Conservation (phyloP, 768 basidiomycete genomes). For the Strobilomyces dryophilus region DNA sequence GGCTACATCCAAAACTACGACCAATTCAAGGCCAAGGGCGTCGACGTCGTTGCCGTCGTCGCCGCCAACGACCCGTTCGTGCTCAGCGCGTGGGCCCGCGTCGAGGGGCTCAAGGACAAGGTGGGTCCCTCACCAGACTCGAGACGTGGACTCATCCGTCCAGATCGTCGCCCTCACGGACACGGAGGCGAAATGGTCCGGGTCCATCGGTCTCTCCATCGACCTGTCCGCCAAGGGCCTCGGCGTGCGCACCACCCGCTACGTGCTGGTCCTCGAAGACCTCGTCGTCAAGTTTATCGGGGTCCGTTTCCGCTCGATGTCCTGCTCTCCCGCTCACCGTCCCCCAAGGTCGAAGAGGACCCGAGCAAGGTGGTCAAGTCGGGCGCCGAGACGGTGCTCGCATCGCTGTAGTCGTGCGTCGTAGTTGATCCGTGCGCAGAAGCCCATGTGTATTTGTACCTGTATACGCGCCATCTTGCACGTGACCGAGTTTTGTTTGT, state of each 20-base stretch:
- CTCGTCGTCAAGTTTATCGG: conserved; percentile 64
- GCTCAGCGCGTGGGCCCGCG: conserved; percentile 59
- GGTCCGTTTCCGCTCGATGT: conserved; percentile 33
- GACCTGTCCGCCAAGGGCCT: conserved; percentile 49
- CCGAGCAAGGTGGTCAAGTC: conserved; percentile 5
- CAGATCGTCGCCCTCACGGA: conserved; percentile 64
- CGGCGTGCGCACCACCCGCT: conserved; percentile 57
- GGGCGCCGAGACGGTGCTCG: conserved; percentile 14
- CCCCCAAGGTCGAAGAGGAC: conserved; percentile 10
- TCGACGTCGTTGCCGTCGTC: conserved; percentile 49
- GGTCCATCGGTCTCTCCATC: conserved; percentile 47
- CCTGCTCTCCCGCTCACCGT: not conserved
- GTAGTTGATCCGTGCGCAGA: conserved; percentile 17
- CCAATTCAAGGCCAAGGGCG: conserved; percentile 49
- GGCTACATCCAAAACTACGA: conserved; percentile 43
- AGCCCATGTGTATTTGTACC: conserved; percentile 21
- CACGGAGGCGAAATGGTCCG: conserved; percentile 51
- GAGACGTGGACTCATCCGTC: not conserved
- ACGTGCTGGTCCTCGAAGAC: conserved; percentile 64
- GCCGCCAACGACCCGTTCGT: conserved; percentile 59
- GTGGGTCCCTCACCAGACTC: conserved; percentile 36
- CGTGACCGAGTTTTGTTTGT: conserved; percentile 35
- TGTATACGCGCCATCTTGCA: conserved; percentile 32
- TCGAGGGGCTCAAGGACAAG: conserved; percentile 63
- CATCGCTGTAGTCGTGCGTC: conserved; percentile 4